A percentile compares a stretch with the other conserved stretches of the same genome.
phyloP scores from a whole-genome alignment of 495 filamentous ascomycete genomes.

The Talaromyces trachyspermus region DNA sequence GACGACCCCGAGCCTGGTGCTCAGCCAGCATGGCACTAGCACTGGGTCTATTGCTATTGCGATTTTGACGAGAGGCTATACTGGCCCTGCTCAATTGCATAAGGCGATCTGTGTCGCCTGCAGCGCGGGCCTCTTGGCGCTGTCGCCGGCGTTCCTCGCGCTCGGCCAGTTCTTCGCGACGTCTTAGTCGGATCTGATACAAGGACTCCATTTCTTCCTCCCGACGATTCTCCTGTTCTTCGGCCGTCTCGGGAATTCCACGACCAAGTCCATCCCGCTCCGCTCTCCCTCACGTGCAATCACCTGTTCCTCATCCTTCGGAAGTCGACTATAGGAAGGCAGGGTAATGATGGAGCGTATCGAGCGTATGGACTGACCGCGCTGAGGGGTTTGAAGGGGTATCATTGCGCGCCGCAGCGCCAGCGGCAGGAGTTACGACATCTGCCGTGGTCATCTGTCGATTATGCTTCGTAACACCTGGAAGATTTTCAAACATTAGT shows the following conservation, averaged over 20 bases:
- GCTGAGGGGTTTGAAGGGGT: slow-evolving; percentile 48
- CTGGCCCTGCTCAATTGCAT: slow-evolving; percentile 47
- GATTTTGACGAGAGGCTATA: slow-evolving; percentile 18
- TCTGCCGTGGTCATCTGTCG: slow-evolving; percentile 15
- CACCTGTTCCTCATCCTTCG: slow-evolving; percentile 72
- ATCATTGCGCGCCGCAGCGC: slow-evolving; percentile 10
- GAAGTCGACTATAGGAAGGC: slow-evolving; percentile 66
- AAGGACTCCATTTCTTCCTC: slow-evolving; percentile 89
- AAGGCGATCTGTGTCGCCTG: slow-evolving; percentile 58
- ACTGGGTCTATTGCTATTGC: slow-evolving; percentile 23
- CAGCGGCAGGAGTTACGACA: not conserved
- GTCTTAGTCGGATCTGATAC: slow-evolving; percentile 78
- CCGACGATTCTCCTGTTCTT: slow-evolving; percentile 71
- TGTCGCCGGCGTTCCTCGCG: slow-evolving; percentile 64
- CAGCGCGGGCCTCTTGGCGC: slow-evolving; percentile 59
- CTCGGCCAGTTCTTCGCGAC: slow-evolving; percentile 67
- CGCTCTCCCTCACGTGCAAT: slow-evolving; percentile 87
- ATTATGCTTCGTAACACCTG: slow-evolving; percentile 18
- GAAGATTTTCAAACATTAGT: slow-evolving; percentile 33
- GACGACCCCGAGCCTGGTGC: slow-evolving; percentile 60
- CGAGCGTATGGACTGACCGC: slow-evolving; percentile 80
- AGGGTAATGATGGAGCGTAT: slow-evolving; percentile 90
- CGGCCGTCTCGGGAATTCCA: slow-evolving; percentile 69
- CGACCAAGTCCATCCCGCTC: slow-evolving; percentile 82
- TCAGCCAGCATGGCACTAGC: slow-evolving; percentile 48